Percentiles rank a stretch among this genome's conserved stretches.
Conservation (phyloP, 169 alveolate species). For the Plasmodium falciparum region DNA sequence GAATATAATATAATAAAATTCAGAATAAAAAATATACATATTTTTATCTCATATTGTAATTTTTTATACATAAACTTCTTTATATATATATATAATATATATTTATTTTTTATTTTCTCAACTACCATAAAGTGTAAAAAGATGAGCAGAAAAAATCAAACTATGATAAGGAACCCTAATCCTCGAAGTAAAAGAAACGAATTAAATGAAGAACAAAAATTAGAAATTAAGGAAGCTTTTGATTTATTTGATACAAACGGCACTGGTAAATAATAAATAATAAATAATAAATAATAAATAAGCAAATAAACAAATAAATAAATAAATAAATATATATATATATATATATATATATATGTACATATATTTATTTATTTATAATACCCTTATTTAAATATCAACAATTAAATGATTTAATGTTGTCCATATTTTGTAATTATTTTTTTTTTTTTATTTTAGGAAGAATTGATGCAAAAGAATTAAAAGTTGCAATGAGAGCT, state of each 20-base stretch:
- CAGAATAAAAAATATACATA: too few species aligned
- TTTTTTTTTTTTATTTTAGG: conserved; percentile 70
- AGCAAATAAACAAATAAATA: too few species aligned
- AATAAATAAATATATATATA: neutral
- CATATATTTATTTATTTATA: neutral
- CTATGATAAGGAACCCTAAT: conserved; percentile 56
- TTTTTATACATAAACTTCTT: neutral
- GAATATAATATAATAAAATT: too few species aligned
- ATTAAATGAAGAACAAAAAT: conserved; percentile 94
- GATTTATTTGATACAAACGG: conserved; percentile 97
- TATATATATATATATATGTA: too few species aligned
- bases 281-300: too few species aligned
- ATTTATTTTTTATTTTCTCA: neutral
- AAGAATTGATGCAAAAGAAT: conserved; percentile 96
- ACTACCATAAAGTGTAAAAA: neutral
- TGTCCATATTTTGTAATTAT: neutral
- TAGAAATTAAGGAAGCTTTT: conserved; percentile 98
- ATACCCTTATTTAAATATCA: neutral
- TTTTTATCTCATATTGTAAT: neutral
- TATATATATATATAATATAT: neutral
- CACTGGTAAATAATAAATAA: conserved; percentile 85
- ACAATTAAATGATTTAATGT: neutral
- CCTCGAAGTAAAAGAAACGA: conserved; percentile 84
- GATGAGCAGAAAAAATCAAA: conserved; percentile 66
- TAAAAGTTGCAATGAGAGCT: conserved; percentile 99